Conservation (phyloP, 345 rosid genomes). For the Eucalyptus globulus region DNA sequence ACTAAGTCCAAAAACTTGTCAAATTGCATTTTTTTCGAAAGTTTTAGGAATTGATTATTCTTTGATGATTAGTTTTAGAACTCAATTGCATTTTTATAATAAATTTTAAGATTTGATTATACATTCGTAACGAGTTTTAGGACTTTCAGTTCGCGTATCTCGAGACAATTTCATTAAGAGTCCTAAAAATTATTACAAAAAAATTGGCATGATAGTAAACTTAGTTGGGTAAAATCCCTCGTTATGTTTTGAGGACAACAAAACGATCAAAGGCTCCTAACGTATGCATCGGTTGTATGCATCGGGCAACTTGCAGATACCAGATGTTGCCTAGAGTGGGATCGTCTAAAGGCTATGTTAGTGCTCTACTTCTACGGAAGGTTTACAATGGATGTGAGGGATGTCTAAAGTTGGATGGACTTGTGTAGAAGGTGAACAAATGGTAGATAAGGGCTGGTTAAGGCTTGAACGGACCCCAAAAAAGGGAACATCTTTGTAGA, state of each 20-base stretch:
- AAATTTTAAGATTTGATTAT: no score
- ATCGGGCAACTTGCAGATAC: not conserved
- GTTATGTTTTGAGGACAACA: rapidly evolving
- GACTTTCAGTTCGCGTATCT: no score
- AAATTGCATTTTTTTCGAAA: no score
- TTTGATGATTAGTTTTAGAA: rapidly evolving
- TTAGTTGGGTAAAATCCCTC: no score
- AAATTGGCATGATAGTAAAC: no score
- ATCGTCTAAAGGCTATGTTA: not conserved
- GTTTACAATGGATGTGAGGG: not conserved
- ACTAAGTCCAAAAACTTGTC: rapidly evolving
- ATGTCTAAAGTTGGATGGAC: not conserved
- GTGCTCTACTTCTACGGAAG: not conserved
- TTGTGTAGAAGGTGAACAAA: not conserved
- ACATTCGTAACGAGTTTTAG: rapidly evolving
- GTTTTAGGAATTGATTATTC: rapidly evolving
- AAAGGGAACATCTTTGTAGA: not conserved
- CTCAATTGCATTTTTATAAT: rapidly evolving
- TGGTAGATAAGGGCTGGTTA: not conserved
- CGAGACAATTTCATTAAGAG: no score
- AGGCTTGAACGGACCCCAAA: not conserved
- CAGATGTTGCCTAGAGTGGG: not conserved
- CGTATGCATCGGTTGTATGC: rapidly evolving
- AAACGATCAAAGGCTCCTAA: not conserved
- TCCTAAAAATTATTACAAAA: no score